Base-by-base conservation (phyloP, 768 basidiomycete species). In the Tricholoma terreum region DNA sequence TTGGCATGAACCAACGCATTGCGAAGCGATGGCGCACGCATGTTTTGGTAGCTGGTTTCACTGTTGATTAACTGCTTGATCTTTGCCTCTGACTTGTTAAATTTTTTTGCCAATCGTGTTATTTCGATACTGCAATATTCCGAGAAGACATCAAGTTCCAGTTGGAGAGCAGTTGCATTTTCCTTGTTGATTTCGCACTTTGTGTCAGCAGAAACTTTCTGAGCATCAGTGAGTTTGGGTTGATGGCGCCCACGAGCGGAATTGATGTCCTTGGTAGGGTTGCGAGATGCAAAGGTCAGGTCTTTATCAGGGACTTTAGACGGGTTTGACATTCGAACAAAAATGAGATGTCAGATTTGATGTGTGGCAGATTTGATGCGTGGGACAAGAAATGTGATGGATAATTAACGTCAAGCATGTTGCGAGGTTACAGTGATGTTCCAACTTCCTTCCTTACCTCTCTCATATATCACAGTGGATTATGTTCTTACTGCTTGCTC, bases 1-100 rank as follows among this genome's bases (percentile, higher is more conserved):
- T 51, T 51, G 50, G 50, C 50, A 36, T 51, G 50, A 34, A 51
- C 31, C n/a, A 51, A 36, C 19, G n/a, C 50, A 51, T 51, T 51
- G 19, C 31, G 7, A 15, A 51, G 50, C 6, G 35, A 19, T 11
- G 8, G 50, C 34, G 50, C 50, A 33, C 9, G 21, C 3, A n/a
- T 50, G 15, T 50, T 31, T 30, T 50, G 48, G 48, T 50, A 50
- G 33, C 9, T 50, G 33, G 17, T 51, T 35, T 51, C n/a, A 19
- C 34, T 51, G 31, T 19, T 51, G 50, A 51, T 30, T 31, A 51
- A 31, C 33, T 51, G 50, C 50, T 51, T 51, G 50, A 51, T 51
- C 19, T 51, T 34, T 17, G 24, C 50, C 33, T 36, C 35, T 33
- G 50, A 51, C 35, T 51, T 51, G 22, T 51, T 33, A 31, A 34